Evolutionary conservation across 306 rosid genomes (phyloP).

Genomic region (Cicer chorassanicum): DNA sequence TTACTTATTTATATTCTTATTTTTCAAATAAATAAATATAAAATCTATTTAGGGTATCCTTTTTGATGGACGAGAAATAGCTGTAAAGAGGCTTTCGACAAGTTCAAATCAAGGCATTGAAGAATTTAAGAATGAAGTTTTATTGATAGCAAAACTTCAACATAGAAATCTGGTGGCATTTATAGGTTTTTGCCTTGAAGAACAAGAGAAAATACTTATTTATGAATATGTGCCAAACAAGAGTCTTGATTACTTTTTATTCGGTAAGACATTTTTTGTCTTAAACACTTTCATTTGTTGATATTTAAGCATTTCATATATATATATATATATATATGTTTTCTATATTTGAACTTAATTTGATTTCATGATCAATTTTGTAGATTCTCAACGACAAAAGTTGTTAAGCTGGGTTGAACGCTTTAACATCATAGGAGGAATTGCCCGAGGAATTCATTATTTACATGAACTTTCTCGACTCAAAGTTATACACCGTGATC

Average conservation of each 20-base stretch:
- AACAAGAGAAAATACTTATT: constrained; percentile 6
- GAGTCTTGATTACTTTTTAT: constrained; percentile 16
- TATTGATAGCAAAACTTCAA: constrained; percentile 24
- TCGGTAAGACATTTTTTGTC: neutral
- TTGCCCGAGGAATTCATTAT: neutral
- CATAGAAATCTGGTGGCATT: neutral
- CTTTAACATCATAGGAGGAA: constrained; percentile 4
- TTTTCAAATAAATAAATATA: neutral
- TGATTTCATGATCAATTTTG: neutral
- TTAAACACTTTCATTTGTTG: neutral
- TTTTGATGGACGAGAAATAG: neutral
- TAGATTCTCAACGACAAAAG: constrained; percentile 2
- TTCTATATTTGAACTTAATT: neutral
- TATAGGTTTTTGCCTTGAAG: constrained; percentile 4
- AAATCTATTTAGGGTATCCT: neutral
- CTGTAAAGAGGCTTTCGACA: neutral
- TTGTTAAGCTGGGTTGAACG: neutral
- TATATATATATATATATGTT: neutral
- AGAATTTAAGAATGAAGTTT: constrained; percentile 11
- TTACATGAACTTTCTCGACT: neutral
- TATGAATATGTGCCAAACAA: constrained; percentile 12
- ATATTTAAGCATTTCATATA: neutral
- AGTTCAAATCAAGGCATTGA: neutral
- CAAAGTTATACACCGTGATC: constrained; percentile 7
- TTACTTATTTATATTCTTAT: too few relatives aligned